Evolutionary conservation across 371 early-diverging fungal genomes (phyloP).

Genomic region (Mucor piriformis): DNA sequence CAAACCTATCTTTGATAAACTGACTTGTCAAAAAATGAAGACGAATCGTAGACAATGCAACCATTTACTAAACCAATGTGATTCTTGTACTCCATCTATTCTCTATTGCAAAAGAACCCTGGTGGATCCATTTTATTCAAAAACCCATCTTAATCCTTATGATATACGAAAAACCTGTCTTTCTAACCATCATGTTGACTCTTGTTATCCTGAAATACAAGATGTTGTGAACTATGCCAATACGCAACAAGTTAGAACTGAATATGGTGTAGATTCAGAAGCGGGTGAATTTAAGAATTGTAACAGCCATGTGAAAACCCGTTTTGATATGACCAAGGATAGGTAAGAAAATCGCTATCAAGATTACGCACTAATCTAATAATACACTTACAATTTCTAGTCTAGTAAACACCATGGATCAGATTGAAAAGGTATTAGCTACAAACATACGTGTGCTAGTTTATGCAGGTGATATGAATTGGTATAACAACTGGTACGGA

Average conservation of each 20-base stretch:
- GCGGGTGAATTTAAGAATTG: conserved; percentile 25
- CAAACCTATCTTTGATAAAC: conserved; percentile 42
- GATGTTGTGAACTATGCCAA: conserved; percentile 79
- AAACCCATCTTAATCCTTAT: not conserved
- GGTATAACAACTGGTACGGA: conserved; percentile 48
- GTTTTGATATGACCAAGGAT: not conserved
- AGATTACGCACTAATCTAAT: not conserved
- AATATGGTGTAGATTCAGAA: conserved; percentile 67
- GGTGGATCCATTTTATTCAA: not conserved
- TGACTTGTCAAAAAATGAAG: conserved; percentile 72
- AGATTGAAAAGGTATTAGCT: not conserved
- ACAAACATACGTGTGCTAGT: conserved; percentile 42
- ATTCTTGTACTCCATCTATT: conserved; percentile 73
- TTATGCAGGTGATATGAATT: conserved; percentile 84
- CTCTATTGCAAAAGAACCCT: conserved; percentile 67
- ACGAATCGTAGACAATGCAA: conserved; percentile 72
- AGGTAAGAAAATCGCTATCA: not conserved
- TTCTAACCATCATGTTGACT: conserved; percentile 6
- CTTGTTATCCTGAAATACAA: conserved; percentile 80
- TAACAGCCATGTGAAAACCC: not conserved
- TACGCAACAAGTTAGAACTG: conserved; percentile 66
- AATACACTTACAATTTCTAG: not conserved
- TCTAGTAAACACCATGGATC: not conserved
- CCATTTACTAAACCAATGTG: conserved; percentile 73
- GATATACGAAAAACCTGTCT: not conserved